Evolutionary conservation across 139 green algal genomes (phyloP), one percentile per base, ranked within the genome.

Genomic region (Chlorella sp.): DNA sequence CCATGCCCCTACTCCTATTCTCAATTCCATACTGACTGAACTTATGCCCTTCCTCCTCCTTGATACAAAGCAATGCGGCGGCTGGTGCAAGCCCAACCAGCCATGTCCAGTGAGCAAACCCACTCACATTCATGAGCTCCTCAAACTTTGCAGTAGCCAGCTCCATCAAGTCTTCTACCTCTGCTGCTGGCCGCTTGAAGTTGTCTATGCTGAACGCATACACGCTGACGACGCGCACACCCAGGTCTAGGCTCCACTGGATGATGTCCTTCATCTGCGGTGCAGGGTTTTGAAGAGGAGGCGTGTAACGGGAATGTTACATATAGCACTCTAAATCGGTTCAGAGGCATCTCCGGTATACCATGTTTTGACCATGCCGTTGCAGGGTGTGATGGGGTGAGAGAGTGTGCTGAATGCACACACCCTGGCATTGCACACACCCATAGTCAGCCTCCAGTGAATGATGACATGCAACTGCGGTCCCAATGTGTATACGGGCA

Each of bases 171-270:
- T 60, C 79, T 67, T 4, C 76, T 10, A 98, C 92, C 84, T 98
- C 94, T 1, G 86, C 68, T 0, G 35, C 10, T 1, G 81, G 77
- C 17, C 94, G 81, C 51, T 84, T 85, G 83, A 97, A 98, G 82
- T 98, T 98, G 74, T 98, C 94, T 24, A 95, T 93, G 73, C 77
- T 90, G 79, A 98, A 98, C 6, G 94, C 94, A 72, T 97, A 98
- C 33, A 96, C 93, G 35, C 77, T 96, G 22, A 98, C 80, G 62
- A 68, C 78, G 0, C 50, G 42, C 4, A 98, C 83, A n/a, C 91
- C 92, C 59, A 98, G 81, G 29, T 94, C 88, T 32, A 97, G 70
- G 82, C 90, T 96, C 94, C 94, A 97, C 49, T 91, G 78, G 2
- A 96, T 80, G 0, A 90, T 85, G 0, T 93, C 82, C 5, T 94